Base-by-base conservation (phyloP, 805 yeast species). In the Ogataea salicorniae region DNA sequence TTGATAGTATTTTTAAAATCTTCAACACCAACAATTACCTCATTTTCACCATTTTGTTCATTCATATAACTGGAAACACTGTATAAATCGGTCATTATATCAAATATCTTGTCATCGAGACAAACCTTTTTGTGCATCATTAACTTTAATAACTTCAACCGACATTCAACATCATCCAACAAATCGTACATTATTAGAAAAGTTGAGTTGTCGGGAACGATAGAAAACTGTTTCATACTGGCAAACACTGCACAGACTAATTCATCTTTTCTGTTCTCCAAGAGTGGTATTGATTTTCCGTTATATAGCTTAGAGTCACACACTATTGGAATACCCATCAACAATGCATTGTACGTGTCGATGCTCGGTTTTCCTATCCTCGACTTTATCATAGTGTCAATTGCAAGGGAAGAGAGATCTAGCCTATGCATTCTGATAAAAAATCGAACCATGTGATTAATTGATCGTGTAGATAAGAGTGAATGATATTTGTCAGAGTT, bases 381-480 rank as follows among this genome's bases (percentile, higher is more conserved):
- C 18, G 20, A 45, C 45, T 37, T 35, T 42, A 22, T 42, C 43
- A 35, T 16, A 4, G 14, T 31, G 29, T 29, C 39, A 20, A 44
- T 11, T 13, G 47, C 37, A 13, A 26, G 15, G 9, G 46, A 34
- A 5, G 40, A 43, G 34, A 40, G 29, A 23, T 48, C 38, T 6
- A 50, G 18, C 16, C 39, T 42, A 8, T 26, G 16, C 6, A 35
- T 31, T 20, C 47, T 40, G 14, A 48, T 34, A 39, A 49, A 53
- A 41, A 40, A 50, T 9, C 35, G 18, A 22, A 49, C 20, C 15
- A 55, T 43, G n/a, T 38, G n/a, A 23, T 53, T 50, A 26, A 55
- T 42, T 13, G 50, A 8, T 26, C 13, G 5, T 11, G 31, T 26
- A 8, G 31, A 26, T 9, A 26, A 26, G 11, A 26, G 31, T 26